Evolutionary conservation across 2,329 filamentous ascomycete genomes (phyloP).

Genomic region (Alternaria sp.): DNA sequence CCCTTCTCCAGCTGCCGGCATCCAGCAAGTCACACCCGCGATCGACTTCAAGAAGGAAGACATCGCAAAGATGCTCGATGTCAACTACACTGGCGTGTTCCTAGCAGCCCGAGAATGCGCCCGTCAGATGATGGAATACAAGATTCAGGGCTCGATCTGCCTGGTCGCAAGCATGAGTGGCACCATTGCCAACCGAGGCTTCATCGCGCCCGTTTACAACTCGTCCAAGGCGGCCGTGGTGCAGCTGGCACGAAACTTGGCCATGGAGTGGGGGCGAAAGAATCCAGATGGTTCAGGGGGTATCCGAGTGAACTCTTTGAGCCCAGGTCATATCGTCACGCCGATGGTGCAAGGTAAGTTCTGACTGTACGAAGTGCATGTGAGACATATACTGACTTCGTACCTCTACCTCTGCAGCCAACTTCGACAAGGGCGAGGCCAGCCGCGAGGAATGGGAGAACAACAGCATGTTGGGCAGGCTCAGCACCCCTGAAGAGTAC

Average conservation of each 20-base stretch:
- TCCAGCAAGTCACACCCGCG: constrained; percentile 81
- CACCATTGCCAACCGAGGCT: constrained; percentile 65
- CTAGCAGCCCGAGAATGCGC: constrained; percentile 66
- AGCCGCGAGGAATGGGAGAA: constrained; percentile 72
- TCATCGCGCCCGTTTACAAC: constrained; percentile 73
- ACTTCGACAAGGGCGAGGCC: constrained; percentile 74
- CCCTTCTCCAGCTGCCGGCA: constrained; percentile 62
- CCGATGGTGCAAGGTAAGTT: constrained; percentile 82
- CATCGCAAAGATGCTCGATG: constrained; percentile 64
- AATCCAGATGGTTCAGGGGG: constrained; percentile 61
- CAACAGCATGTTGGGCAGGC: constrained; percentile 76
- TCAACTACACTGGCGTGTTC: constrained; percentile 66
- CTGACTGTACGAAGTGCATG: too few relatives aligned
- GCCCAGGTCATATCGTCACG: constrained; percentile 78
- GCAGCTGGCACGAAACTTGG: constrained; percentile 72
- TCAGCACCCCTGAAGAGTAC: constrained; percentile 45
- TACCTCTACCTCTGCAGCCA: too few relatives aligned
- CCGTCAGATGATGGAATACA: constrained; percentile 66
- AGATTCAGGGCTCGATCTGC: constrained; percentile 63
- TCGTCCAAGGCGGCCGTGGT: constrained; percentile 76
- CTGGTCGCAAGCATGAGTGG: constrained; percentile 69
- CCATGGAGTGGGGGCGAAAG: constrained; percentile 66
- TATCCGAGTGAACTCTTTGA: constrained; percentile 80
- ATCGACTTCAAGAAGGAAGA: constrained; percentile 73
- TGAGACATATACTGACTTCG: too few relatives aligned